Percentiles rank a stretch among this genome's conserved stretches.
Conservation (phyloP, 2,329 filamentous ascomycete species). For the Trichophyton simii region DNA sequence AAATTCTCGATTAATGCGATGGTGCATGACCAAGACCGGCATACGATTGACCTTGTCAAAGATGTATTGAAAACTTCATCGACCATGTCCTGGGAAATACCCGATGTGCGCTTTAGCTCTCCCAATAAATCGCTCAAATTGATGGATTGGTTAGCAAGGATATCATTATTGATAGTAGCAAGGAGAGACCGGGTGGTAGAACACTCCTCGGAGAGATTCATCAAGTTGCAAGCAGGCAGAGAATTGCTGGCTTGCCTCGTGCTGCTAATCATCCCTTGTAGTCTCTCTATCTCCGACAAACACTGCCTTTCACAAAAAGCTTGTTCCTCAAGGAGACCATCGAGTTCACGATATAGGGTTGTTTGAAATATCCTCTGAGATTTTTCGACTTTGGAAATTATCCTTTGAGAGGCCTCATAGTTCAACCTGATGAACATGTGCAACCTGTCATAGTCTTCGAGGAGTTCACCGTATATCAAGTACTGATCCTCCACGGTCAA, state of each 20-base stretch:
- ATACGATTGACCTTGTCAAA: neutral
- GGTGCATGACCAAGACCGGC: neutral
- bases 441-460: constrained; percentile 11
- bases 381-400: constrained; percentile 7
- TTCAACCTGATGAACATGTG: constrained; percentile 16
- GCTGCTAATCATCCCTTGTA: neutral
- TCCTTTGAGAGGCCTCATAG: constrained; percentile 13
- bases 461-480: constrained; percentile 7
- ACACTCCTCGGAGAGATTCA: neutral
- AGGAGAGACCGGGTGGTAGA: neutral
- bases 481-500: neutral
- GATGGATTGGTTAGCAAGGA: neutral
- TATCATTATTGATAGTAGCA: neutral
- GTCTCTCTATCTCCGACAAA: neutral
- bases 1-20: neutral
- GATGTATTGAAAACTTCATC: neutral
- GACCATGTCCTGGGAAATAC: neutral
- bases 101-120: neutral
- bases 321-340: neutral
- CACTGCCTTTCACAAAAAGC: neutral
- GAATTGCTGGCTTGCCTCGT: neutral
- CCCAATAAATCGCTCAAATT: neutral
- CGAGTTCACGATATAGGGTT: neutral
- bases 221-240: neutral
- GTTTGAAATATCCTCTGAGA: neutral